Percentiles rank a stretch among this genome's conserved stretches.
phyloP scores from a whole-genome alignment of 495 filamentous ascomycete species.

The Darksidea phi region DNA sequence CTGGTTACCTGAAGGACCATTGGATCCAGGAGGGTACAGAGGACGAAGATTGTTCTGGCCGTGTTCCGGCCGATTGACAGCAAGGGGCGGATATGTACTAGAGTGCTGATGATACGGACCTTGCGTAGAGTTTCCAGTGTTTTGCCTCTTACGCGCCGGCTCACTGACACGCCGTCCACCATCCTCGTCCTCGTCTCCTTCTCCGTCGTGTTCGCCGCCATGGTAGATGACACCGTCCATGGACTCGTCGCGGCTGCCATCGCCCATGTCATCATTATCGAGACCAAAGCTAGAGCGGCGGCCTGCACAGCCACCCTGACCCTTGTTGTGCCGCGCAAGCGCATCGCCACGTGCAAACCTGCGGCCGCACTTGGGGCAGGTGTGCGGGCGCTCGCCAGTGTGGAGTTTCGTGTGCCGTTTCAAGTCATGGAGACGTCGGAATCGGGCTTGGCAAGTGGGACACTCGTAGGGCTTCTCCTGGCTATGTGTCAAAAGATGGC shows the following conservation, averaged over 20 bases:
- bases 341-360: slow-evolving; percentile 96
- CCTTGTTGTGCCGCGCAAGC: slow-evolving; percentile 90
- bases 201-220: slow-evolving; percentile 39
- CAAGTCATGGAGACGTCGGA: slow-evolving; percentile 88
- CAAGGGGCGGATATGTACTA: slow-evolving; percentile 77
- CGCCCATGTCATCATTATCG: slow-evolving; percentile 74
- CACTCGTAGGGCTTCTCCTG: slow-evolving; percentile 98
- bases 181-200: slow-evolving; percentile 65
- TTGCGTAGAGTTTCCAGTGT: slow-evolving; percentile 51
- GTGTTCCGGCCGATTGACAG: slow-evolving; percentile 32
- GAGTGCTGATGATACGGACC: slow-evolving; percentile 59
- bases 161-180: slow-evolving; percentile 45
- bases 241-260: slow-evolving; percentile 61
- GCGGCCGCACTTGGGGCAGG: slow-evolving; percentile 88
- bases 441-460: slow-evolving; percentile 81
- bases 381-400: slow-evolving; percentile 92
- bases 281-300: slow-evolving; percentile 78
- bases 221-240: slow-evolving; percentile 78
- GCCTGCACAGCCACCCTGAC: slow-evolving; percentile 92
- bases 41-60: slow-evolving; percentile 34
- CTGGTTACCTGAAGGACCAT: slow-evolving; percentile 19
- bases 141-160: slow-evolving; percentile 65
- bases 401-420: slow-evolving; percentile 96
- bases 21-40: slow-evolving; percentile 35
- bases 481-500: slow-evolving; percentile 94